Base-by-base conservation (phyloP, 1,284 basidiomycete genomes). In the Microbotryomycetes sp. region DNA sequence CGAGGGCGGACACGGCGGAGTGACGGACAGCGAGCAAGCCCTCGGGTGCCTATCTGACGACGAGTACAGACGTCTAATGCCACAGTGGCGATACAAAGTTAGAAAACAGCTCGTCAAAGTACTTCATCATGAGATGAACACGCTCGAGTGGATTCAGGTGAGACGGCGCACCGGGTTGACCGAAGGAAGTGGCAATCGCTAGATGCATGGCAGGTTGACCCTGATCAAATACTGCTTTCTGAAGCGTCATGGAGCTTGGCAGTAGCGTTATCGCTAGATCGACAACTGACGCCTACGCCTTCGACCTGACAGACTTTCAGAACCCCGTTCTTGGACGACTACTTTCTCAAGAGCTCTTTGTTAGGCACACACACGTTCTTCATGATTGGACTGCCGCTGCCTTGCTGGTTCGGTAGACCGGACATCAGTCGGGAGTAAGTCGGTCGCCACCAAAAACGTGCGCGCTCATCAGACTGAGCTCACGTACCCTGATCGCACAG, bases 311-410 rank as follows among this genome's bases (percentile, higher is more conserved):
- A 79, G 16, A 73, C 72, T 11, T 79, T 88, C 30, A 82, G 89
- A 28, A 82, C 80, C 1, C 83, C 86, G 1, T 85, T 81, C 77
- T 77, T 91, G 23, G 93, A 98, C 75, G 79, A 78, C 1, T 97
- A 89, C 73, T 97, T 98, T 73, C 85, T 94, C 61, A 90, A 93
- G 74, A 88, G 89, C 0, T 91, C 90, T 1, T 81, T 89, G 0
- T 81, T 96, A 21, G 77, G 77, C 0, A 76, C 91, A 0, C 93
- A 97, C 73, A 93, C 69, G 0, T 97, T 94, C 78, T 97, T 97
- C 79, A 89, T 94, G 83, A 84, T 86, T 27, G 83, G 89, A 67
- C 78, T 97, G 1, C 93, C 94, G 0, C 79, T 86, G 3, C 80
- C 89, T 60, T 94, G 87, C 74, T 97, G 92, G 81, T 90, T 94